Base-by-base conservation (phyloP, 2,329 filamentous ascomycete species). In the Aspergillus ibericus region DNA sequence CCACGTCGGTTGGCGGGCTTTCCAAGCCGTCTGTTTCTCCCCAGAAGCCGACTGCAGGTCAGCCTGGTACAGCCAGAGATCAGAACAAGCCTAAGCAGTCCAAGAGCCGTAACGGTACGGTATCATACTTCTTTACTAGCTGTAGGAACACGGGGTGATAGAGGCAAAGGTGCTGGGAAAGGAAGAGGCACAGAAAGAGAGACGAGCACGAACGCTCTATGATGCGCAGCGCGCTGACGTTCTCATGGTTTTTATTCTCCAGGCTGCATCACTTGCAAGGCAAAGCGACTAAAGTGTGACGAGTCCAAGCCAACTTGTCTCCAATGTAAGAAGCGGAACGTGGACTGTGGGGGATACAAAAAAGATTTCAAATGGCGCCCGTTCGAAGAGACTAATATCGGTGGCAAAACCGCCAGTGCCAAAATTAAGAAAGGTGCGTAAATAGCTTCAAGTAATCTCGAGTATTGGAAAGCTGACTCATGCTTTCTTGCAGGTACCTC, bases 321-420 rank as follows among this genome's bases (percentile, higher is more conserved):
- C 59, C 87, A 90, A 76, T 90, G 88, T 69, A 79, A 84, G 47
- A 84, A 84, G 65, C 81, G 88, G 54, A 85, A 83, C 62, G 87
- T 90, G 20, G 71, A 78, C 3, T 91, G 88, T 69, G 88, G 87
- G 59, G 88, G 88, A 35, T 91, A 90, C 75, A 88, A 86, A 72
- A 91, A 89, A 71, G 85, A 89, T 71, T 90, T 89, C 77, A 90
- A 90, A 79, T 91, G 88, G 88, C 80, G 86, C 53, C 82, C 86
- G 0, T 89, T 89, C 65, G 86, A 88, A 68, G 87, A 90, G 63
- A 81, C 83, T 48, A 85, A 77, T 55, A 80, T 86, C 62, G 75
- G 69, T 10, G 66, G 70, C 32, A 78, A 73, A 38, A 61, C 61
- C 9, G 53, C 71, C 22, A 61, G 65, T 27, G 56, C 66, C 13